Conservation (phyloP, 768 basidiomycete species). For the Boletus rubropictus region DNA sequence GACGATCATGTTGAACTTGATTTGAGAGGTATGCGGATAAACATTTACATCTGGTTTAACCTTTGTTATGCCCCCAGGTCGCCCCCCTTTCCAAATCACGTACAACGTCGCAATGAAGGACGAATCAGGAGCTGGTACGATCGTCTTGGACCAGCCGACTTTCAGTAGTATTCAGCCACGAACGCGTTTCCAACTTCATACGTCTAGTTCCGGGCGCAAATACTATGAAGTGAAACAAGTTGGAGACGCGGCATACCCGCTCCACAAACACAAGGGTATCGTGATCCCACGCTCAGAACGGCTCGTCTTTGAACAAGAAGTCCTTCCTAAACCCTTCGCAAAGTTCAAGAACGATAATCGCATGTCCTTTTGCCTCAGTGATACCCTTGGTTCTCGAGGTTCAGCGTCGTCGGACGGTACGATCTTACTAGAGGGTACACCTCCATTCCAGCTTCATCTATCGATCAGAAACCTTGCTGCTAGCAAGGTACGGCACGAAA, state of each 20-base stretch:
- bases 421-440: constrained; percentile 71
- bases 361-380: constrained; percentile 71
- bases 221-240: constrained; percentile 90
- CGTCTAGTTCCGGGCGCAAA: constrained; percentile 69
- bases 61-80: constrained; percentile 42
- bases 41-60: not conserved
- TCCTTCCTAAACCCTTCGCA: constrained; percentile 74
- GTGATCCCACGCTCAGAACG: constrained; percentile 65
- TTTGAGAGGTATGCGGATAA: constrained; percentile 50
- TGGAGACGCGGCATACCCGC: constrained; percentile 79
- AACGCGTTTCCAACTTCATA: constrained; percentile 78
- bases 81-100: constrained; percentile 89
- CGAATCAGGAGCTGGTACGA: constrained; percentile 64
- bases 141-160: constrained; percentile 66
- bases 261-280: constrained; percentile 56
- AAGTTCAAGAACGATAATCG: constrained; percentile 64
- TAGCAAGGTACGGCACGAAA: constrained; percentile 55
- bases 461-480: constrained; percentile 72
- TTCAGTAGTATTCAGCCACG: constrained; percentile 81
- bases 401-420: constrained; percentile 43
- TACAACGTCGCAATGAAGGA: constrained; percentile 76
- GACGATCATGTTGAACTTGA: constrained; percentile 81
- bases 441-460: constrained; percentile 78
- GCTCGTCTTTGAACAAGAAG: constrained; percentile 80
- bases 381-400: constrained; percentile 54